phyloP scores from a whole-genome alignment of 176 grass and related monocot species.

The Melocanna baccifera region DNA sequence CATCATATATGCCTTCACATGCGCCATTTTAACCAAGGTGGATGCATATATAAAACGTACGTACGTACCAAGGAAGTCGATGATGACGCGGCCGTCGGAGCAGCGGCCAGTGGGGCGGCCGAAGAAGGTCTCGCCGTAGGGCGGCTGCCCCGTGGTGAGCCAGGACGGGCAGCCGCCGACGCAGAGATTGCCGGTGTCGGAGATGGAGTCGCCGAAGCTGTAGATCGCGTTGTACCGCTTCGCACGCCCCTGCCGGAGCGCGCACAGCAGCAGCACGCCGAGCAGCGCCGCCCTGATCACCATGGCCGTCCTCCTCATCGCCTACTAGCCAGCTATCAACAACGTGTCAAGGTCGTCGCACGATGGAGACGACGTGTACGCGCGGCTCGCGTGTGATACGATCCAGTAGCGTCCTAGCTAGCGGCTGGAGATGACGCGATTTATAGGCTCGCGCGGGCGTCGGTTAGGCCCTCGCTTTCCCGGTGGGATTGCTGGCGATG shows the following conservation, averaged over 20 bases:
- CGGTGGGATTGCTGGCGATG: conserved; percentile 11
- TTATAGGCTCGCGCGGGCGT: conserved; percentile 22
- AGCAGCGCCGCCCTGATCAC: not conserved
- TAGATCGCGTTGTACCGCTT: conserved; percentile 61
- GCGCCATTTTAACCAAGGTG: not conserved
- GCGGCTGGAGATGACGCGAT: not conserved
- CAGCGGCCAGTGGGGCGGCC: conserved; percentile 67
- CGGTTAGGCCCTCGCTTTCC: conserved; percentile 14
- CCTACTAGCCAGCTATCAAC: not conserved
- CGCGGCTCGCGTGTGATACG: not conserved
- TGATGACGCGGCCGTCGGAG: conserved; percentile 69
- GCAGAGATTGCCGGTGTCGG: conserved; percentile 74
- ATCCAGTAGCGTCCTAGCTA: not conserved
- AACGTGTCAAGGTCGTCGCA: not conserved
- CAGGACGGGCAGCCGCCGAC: conserved; percentile 53
- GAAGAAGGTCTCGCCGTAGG: conserved; percentile 88
- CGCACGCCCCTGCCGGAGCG: not conserved
- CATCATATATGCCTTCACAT: not conserved
- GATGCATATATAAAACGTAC: too few relatives aligned
- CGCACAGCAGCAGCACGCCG: not conserved
- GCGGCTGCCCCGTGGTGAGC: conserved; percentile 55
- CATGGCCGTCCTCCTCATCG: not conserved
- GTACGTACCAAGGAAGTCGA: conserved; percentile 66
- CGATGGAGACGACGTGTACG: not conserved
- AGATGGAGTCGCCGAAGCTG: conserved; percentile 88